These are phyloP conservation scores for Ascochyta clinopodiicola DNA, from an alignment of 2,329 filamentous ascomycete genomes.

Conservation along the genomic window DNA sequence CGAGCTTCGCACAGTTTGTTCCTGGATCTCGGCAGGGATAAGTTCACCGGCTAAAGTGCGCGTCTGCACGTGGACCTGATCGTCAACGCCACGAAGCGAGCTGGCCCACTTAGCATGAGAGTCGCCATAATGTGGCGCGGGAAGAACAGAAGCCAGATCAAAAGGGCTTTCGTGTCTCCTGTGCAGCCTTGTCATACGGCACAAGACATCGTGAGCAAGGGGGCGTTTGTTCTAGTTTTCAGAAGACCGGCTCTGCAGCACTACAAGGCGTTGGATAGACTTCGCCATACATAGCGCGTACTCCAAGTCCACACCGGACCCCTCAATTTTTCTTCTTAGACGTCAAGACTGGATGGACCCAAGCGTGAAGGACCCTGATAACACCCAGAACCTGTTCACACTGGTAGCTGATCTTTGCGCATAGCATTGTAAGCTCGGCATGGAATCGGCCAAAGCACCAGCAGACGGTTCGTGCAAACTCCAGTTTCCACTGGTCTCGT, in stretches of 20 bases:
- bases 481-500: conserved; percentile 8
- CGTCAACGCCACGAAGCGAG: conserved; percentile 27
- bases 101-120: conserved; percentile 15
- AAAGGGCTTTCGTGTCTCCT: neutral
- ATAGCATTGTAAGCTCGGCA: conserved; percentile 9
- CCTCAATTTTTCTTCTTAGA: neutral
- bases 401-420: conserved; percentile 1
- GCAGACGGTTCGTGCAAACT: conserved; percentile 7
- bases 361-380: neutral
- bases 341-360: conserved; percentile 1
- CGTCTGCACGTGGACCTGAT: conserved; percentile 29
- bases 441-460: conserved; percentile 12
- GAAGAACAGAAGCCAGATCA: conserved; percentile 1
- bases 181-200: neutral
- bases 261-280: conserved; percentile 2
- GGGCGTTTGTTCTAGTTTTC: neutral
- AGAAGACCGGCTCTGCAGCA: neutral
- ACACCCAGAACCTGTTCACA: neutral
- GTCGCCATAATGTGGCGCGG: conserved; percentile 18
- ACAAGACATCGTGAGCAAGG: neutral
- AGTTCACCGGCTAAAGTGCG: conserved; percentile 27
- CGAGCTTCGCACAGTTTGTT: conserved; percentile 16
- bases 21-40: conserved; percentile 18
- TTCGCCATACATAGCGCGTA: conserved; percentile 3
- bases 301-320: neutral